Base-by-base conservation (phyloP, 2,329 filamentous ascomycete species). In the Xylaria sp. region DNA sequence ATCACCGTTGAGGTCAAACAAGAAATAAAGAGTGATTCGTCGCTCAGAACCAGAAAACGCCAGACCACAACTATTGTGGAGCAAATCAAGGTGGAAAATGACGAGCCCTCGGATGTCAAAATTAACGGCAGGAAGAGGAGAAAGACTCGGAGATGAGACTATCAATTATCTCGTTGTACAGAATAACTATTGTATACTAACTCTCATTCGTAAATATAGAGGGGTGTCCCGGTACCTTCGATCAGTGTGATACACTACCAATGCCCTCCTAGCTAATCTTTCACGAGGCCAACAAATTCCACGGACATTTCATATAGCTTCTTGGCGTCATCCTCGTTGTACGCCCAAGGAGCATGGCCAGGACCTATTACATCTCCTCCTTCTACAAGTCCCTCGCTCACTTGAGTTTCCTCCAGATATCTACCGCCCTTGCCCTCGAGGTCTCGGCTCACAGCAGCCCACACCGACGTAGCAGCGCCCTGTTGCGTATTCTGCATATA, bases 401-500 rank as follows among this genome's bases (percentile, higher is more conserved):
- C 55, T 29, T 60, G 56, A n/a, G 56, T 66, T 31, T 60, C 49
- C 20, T 69, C 63, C 11, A 73, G 55, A 70, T 83, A 83, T 61
- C 69, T 73, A 7, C 80, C 81, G 9, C 81, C 82, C 55, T 75
- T 80, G 5, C 74, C 77, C 69, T 81, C 77, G 70, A 76, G 79
- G 9, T 78, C 77, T 60, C 73, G 73, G 13, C 68, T 71, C 2
- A 82, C 58, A 2, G 79, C 80, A 0, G 79, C 80, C 71, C 74
- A 80, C 0, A 81, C 75, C 6, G 75, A 76, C 5, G 81, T 82
- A 2, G 81, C 79, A 33, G 81, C 82, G 3, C 81, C 82, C 67
- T 83, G 81, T 58, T 75, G 76, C 65, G 72, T 0, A 69, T 74
- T 66, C 49, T 68, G 36, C 61, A 49, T 63, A 13, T 61, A 69